A percentile compares a stretch with the other conserved stretches of the same genome.
phyloP scores from a whole-genome alignment of 2,329 filamentous ascomycete species.

The Chaetomium strumarium region DNA sequence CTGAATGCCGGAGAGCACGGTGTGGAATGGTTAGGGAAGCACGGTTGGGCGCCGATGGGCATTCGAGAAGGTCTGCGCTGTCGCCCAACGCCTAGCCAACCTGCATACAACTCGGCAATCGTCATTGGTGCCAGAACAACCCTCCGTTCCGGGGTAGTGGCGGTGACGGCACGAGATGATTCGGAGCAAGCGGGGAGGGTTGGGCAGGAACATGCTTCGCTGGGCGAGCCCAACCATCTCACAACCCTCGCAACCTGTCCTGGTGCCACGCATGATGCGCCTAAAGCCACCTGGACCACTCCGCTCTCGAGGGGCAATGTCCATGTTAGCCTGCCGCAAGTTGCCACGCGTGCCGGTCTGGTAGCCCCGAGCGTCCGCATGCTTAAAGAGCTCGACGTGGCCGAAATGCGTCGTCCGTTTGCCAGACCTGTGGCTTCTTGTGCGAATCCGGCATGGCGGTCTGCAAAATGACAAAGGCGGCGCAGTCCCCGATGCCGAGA shows the following conservation, averaged over 20 bases:
- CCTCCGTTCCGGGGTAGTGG: slow-evolving; percentile 10
- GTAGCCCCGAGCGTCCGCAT: slow-evolving; percentile 1
- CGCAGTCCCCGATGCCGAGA: slow-evolving; percentile 9
- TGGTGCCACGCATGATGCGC: slow-evolving; percentile 21
- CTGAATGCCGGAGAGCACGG: slow-evolving; percentile 1
- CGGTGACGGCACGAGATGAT: slow-evolving; percentile 20
- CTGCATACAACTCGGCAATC: background rate
- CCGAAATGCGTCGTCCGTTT: background rate
- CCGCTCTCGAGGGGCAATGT: background rate
- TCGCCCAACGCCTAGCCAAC: slow-evolving; percentile 21
- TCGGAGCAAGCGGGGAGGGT: slow-evolving; percentile 15
- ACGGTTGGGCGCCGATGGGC: slow-evolving; percentile 25
- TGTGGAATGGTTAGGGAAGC: slow-evolving; percentile 19
- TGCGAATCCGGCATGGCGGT: slow-evolving; percentile 13
- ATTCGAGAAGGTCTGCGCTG: slow-evolving; percentile 16
- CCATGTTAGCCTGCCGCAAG: background rate
- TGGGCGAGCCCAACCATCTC: slow-evolving; percentile 21
- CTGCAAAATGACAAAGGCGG: slow-evolving; percentile 10
- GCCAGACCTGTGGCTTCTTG: slow-evolving; percentile 4
- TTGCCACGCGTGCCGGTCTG: slow-evolving; percentile 10
- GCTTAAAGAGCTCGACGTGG: slow-evolving; percentile 12
- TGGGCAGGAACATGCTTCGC: slow-evolving; percentile 25
- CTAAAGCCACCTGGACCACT: slow-evolving; percentile 5
- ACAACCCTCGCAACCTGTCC: slow-evolving; percentile 6
- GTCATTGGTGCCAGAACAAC: slow-evolving; percentile 24